Conservation (phyloP, 2,329 filamentous ascomycete genomes). For the Colletotrichum godetiae region DNA sequence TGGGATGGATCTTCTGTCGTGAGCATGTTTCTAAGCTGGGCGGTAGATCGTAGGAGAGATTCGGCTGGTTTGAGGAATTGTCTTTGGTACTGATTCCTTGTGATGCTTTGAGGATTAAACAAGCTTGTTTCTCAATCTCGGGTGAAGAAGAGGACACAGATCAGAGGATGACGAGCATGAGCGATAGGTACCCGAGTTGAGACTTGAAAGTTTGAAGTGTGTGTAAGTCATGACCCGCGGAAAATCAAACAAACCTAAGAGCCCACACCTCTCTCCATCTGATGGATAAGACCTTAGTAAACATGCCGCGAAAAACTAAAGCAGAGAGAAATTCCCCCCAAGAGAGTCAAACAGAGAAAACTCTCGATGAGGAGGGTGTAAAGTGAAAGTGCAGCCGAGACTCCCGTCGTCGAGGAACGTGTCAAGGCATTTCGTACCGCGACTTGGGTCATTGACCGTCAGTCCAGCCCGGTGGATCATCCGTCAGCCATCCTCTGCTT, state of each 20-base stretch:
- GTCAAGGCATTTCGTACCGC: constrained; percentile 3
- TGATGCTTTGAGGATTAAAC: neutral
- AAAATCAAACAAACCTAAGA: neutral
- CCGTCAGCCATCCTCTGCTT: neutral
- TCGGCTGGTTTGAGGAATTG: neutral
- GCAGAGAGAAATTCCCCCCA: neutral
- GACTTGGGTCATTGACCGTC: neutral
- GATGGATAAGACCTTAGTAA: neutral
- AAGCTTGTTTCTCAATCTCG: neutral
- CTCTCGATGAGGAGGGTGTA: neutral
- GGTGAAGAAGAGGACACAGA: neutral
- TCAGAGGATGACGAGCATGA: neutral
- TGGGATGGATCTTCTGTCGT: neutral
- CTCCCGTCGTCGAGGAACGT: neutral
- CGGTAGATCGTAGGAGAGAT: neutral
- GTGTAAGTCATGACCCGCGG: neutral
- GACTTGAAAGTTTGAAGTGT: neutral
- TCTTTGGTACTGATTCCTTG: neutral
- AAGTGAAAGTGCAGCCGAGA: neutral
- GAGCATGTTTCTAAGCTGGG: constrained; percentile 1
- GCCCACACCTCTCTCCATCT: neutral
- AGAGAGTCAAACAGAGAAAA: neutral
- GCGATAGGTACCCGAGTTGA: neutral
- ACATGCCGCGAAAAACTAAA: neutral
- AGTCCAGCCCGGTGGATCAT: neutral